Evolutionary conservation across 2,329 filamentous ascomycete species (phyloP), one percentile per base, ranked within the genome.

Genomic region (Alternaria panax): DNA sequence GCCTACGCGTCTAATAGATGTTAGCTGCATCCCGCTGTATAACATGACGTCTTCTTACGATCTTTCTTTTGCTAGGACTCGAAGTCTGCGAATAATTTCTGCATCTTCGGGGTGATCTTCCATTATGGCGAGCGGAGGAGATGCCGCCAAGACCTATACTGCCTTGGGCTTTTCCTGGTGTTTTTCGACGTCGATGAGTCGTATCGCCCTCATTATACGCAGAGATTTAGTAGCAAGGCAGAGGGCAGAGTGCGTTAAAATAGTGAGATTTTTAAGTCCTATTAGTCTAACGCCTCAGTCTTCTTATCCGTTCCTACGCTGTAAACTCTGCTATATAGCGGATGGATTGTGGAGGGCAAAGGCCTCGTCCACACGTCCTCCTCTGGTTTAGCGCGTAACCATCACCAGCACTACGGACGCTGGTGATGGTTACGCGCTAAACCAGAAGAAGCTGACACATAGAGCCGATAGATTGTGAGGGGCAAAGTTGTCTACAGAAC

Each of bases 1-100:
- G 50, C 51, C n/a, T 45, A 59, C n/a, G 51, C 50, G 27, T 54
- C 56, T 59, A 50, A 34, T 54, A 47, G 22, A 54, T 18, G 32
- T 59, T 14, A 59, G 57, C 57, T 59, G 46, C 40, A 55, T 59
- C 32, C 11, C 20, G 32, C 46, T 59, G 32, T 55, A 55, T 51
- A 25, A 55, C 40, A 47, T 51, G 14, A 53, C 24, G 41, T 58
- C 24, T 57, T 41, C 48, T 16, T 47, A 58, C 50, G 25, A 58
- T 58, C 34, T 52, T 58, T 58, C 25, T 53, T 48, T 16, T 43
- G 27, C 50, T 8, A 58, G 34, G 34, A 58, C 50, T 41, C 53
- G 25, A 53, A 58, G 42, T 58, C 27, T 58, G 50, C 34, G 27
- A 52, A 48, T 48, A 11, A 53, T 38, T 48, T 58, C 55, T 43